phyloP scores from a whole-genome alignment of 1,284 basidiomycete species.

The Sanguinoderma infundibulare region DNA sequence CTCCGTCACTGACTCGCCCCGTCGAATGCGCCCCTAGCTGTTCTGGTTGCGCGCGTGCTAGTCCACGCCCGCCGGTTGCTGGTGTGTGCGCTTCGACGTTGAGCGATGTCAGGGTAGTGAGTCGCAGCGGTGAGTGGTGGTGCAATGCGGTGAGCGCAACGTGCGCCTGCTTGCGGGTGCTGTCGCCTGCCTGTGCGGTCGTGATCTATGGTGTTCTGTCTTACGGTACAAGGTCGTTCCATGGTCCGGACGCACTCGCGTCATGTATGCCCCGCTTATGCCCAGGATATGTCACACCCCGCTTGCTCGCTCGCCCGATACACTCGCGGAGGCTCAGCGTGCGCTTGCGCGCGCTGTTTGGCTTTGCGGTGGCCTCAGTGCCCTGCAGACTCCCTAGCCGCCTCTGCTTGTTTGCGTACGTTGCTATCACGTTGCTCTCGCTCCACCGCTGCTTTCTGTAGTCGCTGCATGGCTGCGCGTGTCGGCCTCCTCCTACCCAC shows the following conservation, averaged over 20 bases:
- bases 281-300: slow-evolving; percentile 21
- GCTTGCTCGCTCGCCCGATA: slow-evolving; percentile 9
- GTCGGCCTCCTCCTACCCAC: slow-evolving; percentile 7
- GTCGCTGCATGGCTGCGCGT: slow-evolving; percentile 18
- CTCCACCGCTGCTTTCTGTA: slow-evolving; percentile 3
- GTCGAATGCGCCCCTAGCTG: slow-evolving; percentile 25
- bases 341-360: slow-evolving; percentile 22
- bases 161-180: slow-evolving; percentile 27
- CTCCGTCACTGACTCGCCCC: slow-evolving; percentile 23
- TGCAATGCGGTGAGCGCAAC: slow-evolving; percentile 18
- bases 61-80: slow-evolving; percentile 27
- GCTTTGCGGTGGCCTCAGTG: slow-evolving; percentile 4
- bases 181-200: slow-evolving; percentile 16
- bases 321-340: slow-evolving; percentile 17
- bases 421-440: slow-evolving; percentile 14
- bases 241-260: slow-evolving; percentile 12
- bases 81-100: slow-evolving; percentile 22
- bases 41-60: slow-evolving; percentile 31
- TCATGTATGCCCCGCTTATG: slow-evolving; percentile 23
- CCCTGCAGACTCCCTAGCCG: background rate
- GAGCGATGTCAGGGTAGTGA: slow-evolving; percentile 23
- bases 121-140: slow-evolving; percentile 18
- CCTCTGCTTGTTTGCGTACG: background rate
- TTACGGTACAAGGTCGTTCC: slow-evolving; percentile 2
- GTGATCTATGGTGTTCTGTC: slow-evolving; percentile 3